Base-by-base conservation (phyloP, 2,329 filamentous ascomycete genomes). In the Pseudonectria buxi region DNA sequence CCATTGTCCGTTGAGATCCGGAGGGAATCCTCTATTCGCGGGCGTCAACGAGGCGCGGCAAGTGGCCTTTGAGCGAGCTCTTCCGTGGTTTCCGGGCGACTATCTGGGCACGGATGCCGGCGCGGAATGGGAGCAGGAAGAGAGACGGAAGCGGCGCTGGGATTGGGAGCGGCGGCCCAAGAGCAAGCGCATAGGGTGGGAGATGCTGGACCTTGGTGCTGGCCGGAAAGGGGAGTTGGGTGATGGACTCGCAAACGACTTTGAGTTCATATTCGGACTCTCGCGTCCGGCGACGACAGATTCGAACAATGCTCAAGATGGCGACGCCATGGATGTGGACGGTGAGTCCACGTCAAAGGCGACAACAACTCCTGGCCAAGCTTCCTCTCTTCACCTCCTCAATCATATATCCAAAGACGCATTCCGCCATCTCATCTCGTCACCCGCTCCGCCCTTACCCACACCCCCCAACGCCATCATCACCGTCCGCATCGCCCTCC, bases 1-100 rank as follows among this genome's bases (percentile, higher is more conserved):
- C 63, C 87, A 87, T 54, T 87, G 81, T 40, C 86, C 86, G 0
- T 69, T 94, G 1, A 83, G 80, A 0, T 83, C 80, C 1, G 88
- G 88, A 7, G 81, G 83, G 0, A 94, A 87, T 40, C 83, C 86
- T 2, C 73, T 82, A 15, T 87, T 94, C 47, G 90, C 86, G 2
- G 90, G 92, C 0, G 53, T 95, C 24, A 72, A 86, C 29, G 84
- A 98, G 59, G 71, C 78, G 33, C 76, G 80, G 25, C 90, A 96
- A 56, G 71, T 94, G 14, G 68, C 79, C 1, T 94, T 95, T 54
- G 89, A 96, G 62, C 75, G 79, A 14, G 78, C 78, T 1, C 64
- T 73, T 26, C 78, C 87, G 2, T 94, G 84, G 76, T 98, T 95
- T 53, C 92, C 92, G 0, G 83, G 77, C 3, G 92, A 98, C 57